Evolutionary conservation across 202 grass and related monocot genomes (phyloP).

Genomic region (Panicum hallii): DNA sequence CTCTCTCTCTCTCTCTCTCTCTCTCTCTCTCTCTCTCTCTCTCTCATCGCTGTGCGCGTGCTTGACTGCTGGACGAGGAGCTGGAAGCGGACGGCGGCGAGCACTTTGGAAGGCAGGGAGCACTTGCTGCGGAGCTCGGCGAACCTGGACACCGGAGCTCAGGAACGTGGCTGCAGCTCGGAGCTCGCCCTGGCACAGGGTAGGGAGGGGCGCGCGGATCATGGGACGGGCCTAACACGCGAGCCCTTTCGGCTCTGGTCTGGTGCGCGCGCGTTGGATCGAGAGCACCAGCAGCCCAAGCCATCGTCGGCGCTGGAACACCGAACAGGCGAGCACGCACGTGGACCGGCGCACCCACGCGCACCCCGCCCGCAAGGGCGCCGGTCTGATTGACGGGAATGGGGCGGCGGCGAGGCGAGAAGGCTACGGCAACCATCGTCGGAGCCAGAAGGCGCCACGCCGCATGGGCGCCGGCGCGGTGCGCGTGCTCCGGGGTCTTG

Average conservation of each 20-base stretch:
- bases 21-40: neutral
- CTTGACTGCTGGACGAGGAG: neutral
- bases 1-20: neutral
- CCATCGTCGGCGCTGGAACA: neutral
- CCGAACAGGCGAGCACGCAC: neutral
- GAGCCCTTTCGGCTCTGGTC: neutral
- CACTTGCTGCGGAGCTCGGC: neutral
- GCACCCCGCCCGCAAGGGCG: neutral
- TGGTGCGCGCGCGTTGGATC: neutral
- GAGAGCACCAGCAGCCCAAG: neutral
- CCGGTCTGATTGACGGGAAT: neutral
- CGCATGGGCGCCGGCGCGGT: neutral
- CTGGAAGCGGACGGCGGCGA: slow-evolving; percentile 10
- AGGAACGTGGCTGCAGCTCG: neutral
- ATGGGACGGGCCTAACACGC: slow-evolving; percentile 38
- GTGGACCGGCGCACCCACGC: neutral
- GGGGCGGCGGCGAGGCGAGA: neutral
- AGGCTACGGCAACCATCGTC: neutral
- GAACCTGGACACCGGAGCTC: neutral
- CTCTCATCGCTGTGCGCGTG: slow-evolving; percentile 8
- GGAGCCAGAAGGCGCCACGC: neutral
- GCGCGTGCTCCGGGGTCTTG: neutral
- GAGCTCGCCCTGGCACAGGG: neutral
- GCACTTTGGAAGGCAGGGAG: slow-evolving; percentile 37
- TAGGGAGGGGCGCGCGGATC: neutral